Percentiles rank a stretch among this genome's conserved stretches.
Evolutionary conservation across 2,329 filamentous ascomycete species (phyloP).

Genomic region (Periconia sp.): DNA sequence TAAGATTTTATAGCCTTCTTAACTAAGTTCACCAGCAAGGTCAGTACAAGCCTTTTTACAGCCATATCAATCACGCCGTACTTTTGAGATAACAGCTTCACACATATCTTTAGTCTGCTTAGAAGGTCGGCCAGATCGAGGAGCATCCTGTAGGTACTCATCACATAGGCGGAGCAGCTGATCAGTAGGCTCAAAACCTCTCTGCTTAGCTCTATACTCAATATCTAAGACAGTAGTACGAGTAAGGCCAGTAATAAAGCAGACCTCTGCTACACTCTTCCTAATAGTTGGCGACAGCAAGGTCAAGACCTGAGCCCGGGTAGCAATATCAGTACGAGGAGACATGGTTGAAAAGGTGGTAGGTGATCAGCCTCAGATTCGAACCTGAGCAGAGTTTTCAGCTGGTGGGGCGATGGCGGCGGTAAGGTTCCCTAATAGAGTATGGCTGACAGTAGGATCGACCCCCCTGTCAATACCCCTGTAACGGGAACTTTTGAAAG

Average conservation of each 20-base stretch:
- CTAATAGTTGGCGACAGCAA: conserved; percentile 4
- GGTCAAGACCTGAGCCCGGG: conserved; percentile 4
- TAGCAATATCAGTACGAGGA: conserved; percentile 13
- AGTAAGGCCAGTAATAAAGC: conserved; percentile 2
- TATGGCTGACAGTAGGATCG: too few species aligned
- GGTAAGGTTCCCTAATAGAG: background rate
- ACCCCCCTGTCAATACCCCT: background rate
- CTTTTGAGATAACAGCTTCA: conserved; percentile 3
- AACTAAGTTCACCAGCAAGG: conserved; percentile 1
- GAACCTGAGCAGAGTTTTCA: background rate
- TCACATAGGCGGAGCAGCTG: conserved; percentile 6
- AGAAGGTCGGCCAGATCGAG: conserved; percentile 6
- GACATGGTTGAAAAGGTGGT: conserved; percentile 9
- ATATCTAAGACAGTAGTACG: conserved; percentile 10
- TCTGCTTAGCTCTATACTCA: conserved; percentile 10
- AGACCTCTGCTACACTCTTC: conserved; percentile 4
- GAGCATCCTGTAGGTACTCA: conserved; percentile 11
- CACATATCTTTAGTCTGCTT: conserved; percentile 9
- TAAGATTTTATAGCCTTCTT: conserved; percentile 1
- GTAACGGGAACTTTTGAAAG: conserved; percentile 12
- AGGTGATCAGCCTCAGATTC: background rate
- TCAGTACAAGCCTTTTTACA: conserved; percentile 13
- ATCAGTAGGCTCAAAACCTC: conserved; percentile 10
- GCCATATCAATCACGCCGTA: conserved; percentile 12
- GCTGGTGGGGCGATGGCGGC: background rate